A percentile compares a stretch with the other conserved stretches of the same genome.
Conservation (phyloP, 495 filamentous ascomycete species). For the Penicillium malachiteum region DNA sequence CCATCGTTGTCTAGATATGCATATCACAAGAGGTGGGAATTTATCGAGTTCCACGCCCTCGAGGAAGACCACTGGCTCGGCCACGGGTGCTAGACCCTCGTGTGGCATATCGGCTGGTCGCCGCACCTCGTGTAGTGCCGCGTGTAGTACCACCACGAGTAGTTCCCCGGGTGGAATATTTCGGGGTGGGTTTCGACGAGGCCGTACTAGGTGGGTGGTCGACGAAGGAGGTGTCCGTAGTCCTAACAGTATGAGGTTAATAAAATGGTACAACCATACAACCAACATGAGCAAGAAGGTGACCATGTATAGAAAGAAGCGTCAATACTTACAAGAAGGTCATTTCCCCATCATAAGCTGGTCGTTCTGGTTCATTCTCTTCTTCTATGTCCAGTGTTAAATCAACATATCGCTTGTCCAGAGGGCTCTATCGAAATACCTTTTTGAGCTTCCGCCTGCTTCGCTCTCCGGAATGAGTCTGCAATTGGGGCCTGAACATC, state of each 20-base stretch:
- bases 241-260: slow-evolving; percentile 49
- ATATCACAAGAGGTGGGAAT: background rate
- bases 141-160: slow-evolving; percentile 28
- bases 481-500: slow-evolving; percentile 56
- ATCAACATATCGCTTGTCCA: too few species aligned
- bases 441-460: slow-evolving; percentile 51
- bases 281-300: too few species aligned
- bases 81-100: slow-evolving; percentile 31
- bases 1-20: background rate
- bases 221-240: slow-evolving; percentile 91
- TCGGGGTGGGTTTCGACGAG: slow-evolving; percentile 64
- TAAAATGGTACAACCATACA: background rate
- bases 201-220: slow-evolving; percentile 70
- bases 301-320: background rate
- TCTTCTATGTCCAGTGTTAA: slow-evolving; percentile 28
- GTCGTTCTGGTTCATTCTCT: slow-evolving; percentile 29
- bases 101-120: slow-evolving; percentile 43
- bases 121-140: slow-evolving; percentile 41
- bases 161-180: slow-evolving; percentile 52
- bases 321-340: slow-evolving; percentile 74
- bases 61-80: slow-evolving; percentile 42
- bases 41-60: slow-evolving; percentile 36
- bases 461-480: slow-evolving; percentile 71
- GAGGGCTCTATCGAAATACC: slow-evolving; percentile 23
- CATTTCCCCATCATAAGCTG: slow-evolving; percentile 61